Base-by-base conservation (phyloP, 805 yeast species). In the Yamadazyma sp. region DNA sequence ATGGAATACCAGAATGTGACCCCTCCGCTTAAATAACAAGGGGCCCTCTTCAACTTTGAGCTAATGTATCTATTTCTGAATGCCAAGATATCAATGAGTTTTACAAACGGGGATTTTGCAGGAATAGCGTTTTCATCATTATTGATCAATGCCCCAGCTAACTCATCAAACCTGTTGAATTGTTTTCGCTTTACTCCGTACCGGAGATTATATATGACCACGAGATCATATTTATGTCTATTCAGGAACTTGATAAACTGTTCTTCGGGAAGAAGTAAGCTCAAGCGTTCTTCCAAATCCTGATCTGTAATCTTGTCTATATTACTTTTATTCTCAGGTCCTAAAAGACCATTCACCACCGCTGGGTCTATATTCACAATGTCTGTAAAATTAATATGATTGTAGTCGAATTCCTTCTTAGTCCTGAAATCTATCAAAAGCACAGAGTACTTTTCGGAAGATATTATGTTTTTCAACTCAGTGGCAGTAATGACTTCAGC, bases 401-500 rank as follows among this genome's bases (percentile, higher is more conserved):
- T 74, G 28, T 65, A 62, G 32, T 77, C 74, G 53, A 73, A 89
- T 24, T 77, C 80, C 13, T 64, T 66, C 26, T 81, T 66, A 12
- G 81, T 64, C 47, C 97, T 67, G 28, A 80, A 72, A 55, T 91
- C 98, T 5, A 91, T 71, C 8, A 90, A 44, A n/a, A 90, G 64
- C 0, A 83, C 35, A 5, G 44, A 40, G 11, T 52, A 18, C n/a
- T n/a, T n/a, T 34, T 47, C 21, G 12, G 25, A 9, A 4, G 41
- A 23, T 18, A 56, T 20, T 5, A 49, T 18, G 6, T 34, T 18
- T 14, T 44, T 34, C 11, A 62, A 38, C 32, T 55, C 51, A 5
- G 33, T 34, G 0, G 61, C 50, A 3, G 53, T 44, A 5, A 61
- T 45, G 3, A 42, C 22, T 30, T 54, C 59, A 9, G 40, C 32